phyloP scores from a whole-genome alignment of 2,329 filamentous ascomycete genomes.

The Hansfordia pulvinata region DNA sequence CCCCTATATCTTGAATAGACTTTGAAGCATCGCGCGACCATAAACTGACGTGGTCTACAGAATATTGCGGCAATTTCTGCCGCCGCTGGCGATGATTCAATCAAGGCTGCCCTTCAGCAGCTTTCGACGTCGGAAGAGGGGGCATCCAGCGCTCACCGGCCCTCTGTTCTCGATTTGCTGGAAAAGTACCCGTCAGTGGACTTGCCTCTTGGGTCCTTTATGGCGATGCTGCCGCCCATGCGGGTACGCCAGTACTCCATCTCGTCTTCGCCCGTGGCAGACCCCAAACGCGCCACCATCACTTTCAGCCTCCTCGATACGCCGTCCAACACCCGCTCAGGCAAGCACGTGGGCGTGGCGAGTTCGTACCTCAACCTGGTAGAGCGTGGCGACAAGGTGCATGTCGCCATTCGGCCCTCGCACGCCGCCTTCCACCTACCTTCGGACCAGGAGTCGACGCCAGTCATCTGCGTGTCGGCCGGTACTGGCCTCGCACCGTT shows the following conservation, averaged over 20 bases:
- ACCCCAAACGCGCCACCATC: conserved; percentile 43
- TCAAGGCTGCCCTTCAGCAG: too few species aligned
- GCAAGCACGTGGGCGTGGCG: conserved; percentile 27
- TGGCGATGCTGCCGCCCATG: conserved; percentile 61
- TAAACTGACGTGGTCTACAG: too few species aligned
- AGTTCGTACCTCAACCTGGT: conserved; percentile 24
- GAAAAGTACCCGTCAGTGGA: conserved; percentile 45
- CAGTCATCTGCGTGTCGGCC: conserved; percentile 16
- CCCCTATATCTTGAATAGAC: not conserved
- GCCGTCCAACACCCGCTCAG: conserved; percentile 34
- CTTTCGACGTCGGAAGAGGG: too few species aligned
- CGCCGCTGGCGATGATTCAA: too few species aligned
- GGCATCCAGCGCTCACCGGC: not conserved
- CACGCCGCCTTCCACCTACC: conserved; percentile 12
- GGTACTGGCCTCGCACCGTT: conserved; percentile 30
- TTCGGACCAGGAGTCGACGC: conserved; percentile 10
- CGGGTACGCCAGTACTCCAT: conserved; percentile 36
- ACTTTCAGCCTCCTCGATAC: conserved; percentile 55
- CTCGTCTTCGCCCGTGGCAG: conserved; percentile 55
- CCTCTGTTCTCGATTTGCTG: conserved; percentile 54
- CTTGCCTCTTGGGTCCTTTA: conserved; percentile 51
- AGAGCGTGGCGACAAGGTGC: conserved; percentile 5
- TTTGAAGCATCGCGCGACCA: not conserved
- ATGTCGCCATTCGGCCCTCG: conserved; percentile 4
- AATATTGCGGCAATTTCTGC: too few species aligned